These are phyloP conservation scores for Candida montana DNA, from an alignment of 805 yeast species.

Conservation along the genomic window DNA sequence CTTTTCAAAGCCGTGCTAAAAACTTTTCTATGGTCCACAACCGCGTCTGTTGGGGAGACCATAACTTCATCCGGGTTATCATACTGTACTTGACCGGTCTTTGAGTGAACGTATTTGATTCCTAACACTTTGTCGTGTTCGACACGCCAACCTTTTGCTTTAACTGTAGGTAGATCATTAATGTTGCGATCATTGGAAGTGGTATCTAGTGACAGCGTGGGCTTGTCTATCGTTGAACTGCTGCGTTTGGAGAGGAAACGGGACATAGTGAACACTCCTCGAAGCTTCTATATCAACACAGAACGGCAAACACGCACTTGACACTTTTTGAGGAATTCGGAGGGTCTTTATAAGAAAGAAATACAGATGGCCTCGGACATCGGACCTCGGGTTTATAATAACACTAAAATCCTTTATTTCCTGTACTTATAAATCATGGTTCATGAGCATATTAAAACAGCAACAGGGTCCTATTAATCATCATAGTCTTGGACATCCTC, in stretches of 20 bases:
- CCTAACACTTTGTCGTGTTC: conserved; percentile 27
- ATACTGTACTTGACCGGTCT: conserved; percentile 28
- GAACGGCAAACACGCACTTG: too few relatives aligned
- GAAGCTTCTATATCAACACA: too few relatives aligned
- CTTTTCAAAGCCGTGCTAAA: conserved; percentile 17
- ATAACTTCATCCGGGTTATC: conserved; percentile 37
- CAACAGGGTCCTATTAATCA: neutral
- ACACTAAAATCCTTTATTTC: too few relatives aligned
- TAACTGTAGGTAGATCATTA: conserved; percentile 11
- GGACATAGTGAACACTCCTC: neutral
- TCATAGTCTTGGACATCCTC: neutral
- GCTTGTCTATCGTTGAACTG: neutral
- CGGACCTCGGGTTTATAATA: too few relatives aligned
- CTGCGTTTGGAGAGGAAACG: neutral
- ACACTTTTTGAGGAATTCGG: too few relatives aligned
- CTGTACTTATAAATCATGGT: too few relatives aligned
- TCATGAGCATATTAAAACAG: too few relatives aligned
- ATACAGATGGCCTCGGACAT: too few relatives aligned
- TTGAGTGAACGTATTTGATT: conserved; percentile 28
- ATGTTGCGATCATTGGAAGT: neutral
- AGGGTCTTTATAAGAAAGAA: too few relatives aligned
- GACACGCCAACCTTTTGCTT: conserved; percentile 20
- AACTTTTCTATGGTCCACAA: conserved; percentile 9
- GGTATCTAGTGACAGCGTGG: conserved; percentile 1
- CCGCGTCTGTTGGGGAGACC: conserved; percentile 13